Conservation (phyloP, 805 yeast genomes). For the Sporopachydermia lactativora region DNA sequence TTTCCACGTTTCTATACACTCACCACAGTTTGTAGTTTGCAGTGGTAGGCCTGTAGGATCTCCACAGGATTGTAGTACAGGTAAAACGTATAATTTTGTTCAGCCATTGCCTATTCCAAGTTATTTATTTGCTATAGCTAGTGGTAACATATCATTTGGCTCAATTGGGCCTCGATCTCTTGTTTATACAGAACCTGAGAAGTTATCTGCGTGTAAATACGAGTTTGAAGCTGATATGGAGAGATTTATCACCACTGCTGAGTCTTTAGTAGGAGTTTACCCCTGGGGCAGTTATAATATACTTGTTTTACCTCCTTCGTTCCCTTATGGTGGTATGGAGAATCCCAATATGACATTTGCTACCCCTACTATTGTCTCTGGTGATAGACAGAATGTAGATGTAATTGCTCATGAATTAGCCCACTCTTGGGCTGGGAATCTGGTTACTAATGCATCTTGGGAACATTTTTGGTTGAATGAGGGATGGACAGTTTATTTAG, state of each 20-base stretch:
- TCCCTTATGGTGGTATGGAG: constrained; percentile 77
- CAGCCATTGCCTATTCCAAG: constrained; percentile 68
- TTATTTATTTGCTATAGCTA: constrained; percentile 57
- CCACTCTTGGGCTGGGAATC: constrained; percentile 70
- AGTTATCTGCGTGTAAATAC: constrained; percentile 43
- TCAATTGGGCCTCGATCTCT: constrained; percentile 63
- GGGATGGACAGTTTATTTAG: constrained; percentile 77
- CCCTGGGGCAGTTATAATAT: constrained; percentile 66
- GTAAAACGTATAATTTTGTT: constrained; percentile 28
- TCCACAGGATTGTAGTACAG: constrained; percentile 7
- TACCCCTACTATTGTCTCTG: constrained; percentile 61
- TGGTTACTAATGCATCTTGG: constrained; percentile 71
- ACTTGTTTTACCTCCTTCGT: constrained; percentile 45
- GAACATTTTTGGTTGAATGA: constrained; percentile 77
- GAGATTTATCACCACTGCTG: constrained; percentile 53
- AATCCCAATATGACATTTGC: constrained; percentile 69
- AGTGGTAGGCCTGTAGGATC: constrained; percentile 38
- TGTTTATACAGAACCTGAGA: constrained; percentile 56
- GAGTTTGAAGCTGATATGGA: constrained; percentile 56
- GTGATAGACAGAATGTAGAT: constrained; percentile 63
- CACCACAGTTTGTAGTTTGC: constrained; percentile 48
- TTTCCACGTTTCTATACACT: constrained; percentile 36
- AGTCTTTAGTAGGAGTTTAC: constrained; percentile 45
- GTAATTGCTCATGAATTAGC: constrained; percentile 75
- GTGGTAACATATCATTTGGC: constrained; percentile 50